Percentiles rank a stretch among this genome's conserved stretches.
These are phyloP conservation scores for Cryptococcus sp. DNA, from an alignment of 1,284 basidiomycete species.

Conservation along the genomic window DNA sequence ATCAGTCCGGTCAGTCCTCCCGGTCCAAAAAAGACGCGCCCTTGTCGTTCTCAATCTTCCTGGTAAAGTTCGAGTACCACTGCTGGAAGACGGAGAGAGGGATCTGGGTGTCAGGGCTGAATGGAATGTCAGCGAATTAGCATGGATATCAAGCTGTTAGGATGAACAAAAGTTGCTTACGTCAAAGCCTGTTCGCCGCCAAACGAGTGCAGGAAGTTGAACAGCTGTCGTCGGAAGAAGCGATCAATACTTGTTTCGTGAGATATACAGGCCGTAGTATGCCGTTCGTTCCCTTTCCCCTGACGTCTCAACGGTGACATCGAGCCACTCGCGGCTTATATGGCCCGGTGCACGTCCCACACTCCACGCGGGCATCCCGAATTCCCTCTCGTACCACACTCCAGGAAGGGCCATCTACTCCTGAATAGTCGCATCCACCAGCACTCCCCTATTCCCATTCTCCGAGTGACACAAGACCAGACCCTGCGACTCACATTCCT, in stretches of 20 bases:
- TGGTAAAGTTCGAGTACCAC: slow-evolving; percentile 77
- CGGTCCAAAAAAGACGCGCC: slow-evolving; percentile 74
- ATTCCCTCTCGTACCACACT: no score
- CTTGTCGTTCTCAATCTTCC: slow-evolving; percentile 64
- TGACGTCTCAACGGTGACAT: no score
- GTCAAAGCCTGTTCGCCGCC: slow-evolving; percentile 54
- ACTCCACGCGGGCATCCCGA: background rate
- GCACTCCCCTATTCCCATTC: no score
- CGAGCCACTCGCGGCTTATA: no score
- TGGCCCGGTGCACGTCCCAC: no score
- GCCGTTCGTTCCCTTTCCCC: background rate
- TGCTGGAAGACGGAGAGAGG: slow-evolving; percentile 70
- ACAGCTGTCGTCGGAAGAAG: slow-evolving; percentile 56
- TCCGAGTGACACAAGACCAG: no score
- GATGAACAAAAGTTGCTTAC: slow-evolving; percentile 40
- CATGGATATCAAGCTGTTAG: background rate
- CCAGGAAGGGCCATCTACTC: no score
- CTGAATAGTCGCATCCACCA: no score
- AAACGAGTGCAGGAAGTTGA: slow-evolving; percentile 81
- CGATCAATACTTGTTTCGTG: background rate
- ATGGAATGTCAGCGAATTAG: slow-evolving; percentile 1
- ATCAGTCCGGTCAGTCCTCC: slow-evolving; percentile 50
- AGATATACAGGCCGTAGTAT: background rate
- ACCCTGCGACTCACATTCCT: slow-evolving; percentile 43
- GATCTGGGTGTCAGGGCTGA: slow-evolving; percentile 61